Evolutionary conservation across 805 yeast genomes (phyloP).

Genomic region (Lipomyces starkeyi): DNA sequence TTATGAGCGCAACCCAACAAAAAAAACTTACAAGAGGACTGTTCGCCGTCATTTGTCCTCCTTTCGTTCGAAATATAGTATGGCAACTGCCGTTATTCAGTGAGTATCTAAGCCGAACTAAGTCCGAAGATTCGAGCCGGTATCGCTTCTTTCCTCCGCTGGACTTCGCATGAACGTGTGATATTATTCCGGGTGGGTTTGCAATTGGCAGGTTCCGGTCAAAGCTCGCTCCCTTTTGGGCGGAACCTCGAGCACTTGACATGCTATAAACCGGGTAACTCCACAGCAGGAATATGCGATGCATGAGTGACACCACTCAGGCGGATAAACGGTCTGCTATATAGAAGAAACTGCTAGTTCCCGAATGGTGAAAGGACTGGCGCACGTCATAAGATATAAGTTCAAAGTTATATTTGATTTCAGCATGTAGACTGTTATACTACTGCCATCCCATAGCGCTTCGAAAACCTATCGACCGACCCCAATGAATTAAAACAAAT

Average conservation of each 20-base stretch:
- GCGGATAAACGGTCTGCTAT: too few species aligned
- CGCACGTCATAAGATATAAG: neutral
- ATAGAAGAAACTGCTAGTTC: too few species aligned
- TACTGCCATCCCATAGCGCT: neutral
- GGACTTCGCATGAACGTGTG: neutral
- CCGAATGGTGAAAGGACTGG: too few species aligned
- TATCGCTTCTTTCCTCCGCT: neutral
- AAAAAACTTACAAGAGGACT: conserved; percentile 12
- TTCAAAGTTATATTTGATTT: too few species aligned
- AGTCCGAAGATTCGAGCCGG: neutral
- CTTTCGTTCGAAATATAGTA: neutral
- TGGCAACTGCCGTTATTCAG: neutral
- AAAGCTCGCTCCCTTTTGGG: neutral
- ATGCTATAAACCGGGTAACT: neutral
- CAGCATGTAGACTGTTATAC: neutral
- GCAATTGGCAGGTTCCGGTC: neutral
- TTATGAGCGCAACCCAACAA: neutral
- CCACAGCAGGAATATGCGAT: too few species aligned
- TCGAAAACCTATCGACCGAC: neutral
- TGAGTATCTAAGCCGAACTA: neutral
- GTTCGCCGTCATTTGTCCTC: conserved; percentile 18
- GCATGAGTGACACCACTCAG: too few species aligned
- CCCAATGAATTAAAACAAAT: neutral
- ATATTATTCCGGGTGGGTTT: neutral
- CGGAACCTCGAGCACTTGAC: neutral